Evolutionary conservation across 1,284 basidiomycete genomes (phyloP), one percentile per base, ranked within the genome.

Genomic region (Ustilago shanxiensis): DNA sequence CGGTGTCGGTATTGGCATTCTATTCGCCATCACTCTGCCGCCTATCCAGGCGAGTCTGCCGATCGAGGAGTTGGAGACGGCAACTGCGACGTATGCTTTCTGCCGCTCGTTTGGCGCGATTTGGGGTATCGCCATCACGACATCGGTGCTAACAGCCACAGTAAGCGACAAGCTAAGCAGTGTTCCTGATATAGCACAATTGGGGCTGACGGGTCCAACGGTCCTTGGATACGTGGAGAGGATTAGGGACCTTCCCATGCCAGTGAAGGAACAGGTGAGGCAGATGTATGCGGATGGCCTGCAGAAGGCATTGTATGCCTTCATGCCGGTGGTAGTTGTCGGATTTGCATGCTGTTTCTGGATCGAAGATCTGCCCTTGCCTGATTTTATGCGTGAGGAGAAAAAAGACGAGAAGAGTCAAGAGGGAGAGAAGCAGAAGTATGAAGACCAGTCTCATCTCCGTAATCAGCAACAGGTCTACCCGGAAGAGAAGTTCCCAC

Each of bases 41-140:
- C 72, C 75, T 3, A 81, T 79, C 29, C 78, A 80, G 31, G 73
- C 79, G 9, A 67, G 69, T 16, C 22, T 81, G 49, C 78, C 78
- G 6, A 66, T 72, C n/a, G 66, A 74, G 18, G 79, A 81, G 59
- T 64, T 79, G 5, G 78, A 79, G 35, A 72, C 72, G 5, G 75
- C 79, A 1, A 79, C 78, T 10, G 79, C 78, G 1, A 70, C 78
- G 0, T 81, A 68, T 49, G 74, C 78, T 10, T 81, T 81, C 49
- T 79, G 72, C 33, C 58, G 78, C 6, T 72, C 64, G 8, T 79
- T 81, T 16, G 79, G 79, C 2, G 65, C 77, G 14, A 72, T 81
- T 28, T 81, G 77, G 75, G 79, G 79, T 8, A 77, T 81, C 37
- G 79, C 79, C 20, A 66, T 80, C 54, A 75, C 76, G 0, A 80